Evolutionary conservation across 192 early-diverging fungal species (phyloP).

Genomic region (Phycomyces blakesleeanus): DNA sequence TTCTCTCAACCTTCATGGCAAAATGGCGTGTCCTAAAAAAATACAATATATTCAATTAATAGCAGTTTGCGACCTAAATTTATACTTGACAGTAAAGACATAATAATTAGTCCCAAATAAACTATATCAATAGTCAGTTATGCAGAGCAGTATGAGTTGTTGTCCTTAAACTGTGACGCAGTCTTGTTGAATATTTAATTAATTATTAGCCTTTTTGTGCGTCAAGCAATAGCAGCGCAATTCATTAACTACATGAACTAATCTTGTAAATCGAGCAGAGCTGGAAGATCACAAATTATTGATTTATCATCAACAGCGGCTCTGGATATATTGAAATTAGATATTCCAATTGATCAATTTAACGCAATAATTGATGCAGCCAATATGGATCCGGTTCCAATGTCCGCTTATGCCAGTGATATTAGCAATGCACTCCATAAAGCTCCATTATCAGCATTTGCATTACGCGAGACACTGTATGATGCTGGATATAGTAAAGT

Average conservation of each 20-base stretch:
- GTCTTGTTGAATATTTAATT: no score
- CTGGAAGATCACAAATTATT: neutral
- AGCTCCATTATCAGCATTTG: neutral
- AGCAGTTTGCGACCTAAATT: no score
- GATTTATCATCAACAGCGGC: conserved; percentile 4
- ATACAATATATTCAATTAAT: no score
- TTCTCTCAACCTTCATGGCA: no score
- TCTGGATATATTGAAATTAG: conserved; percentile 6
- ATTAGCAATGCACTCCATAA: conserved; percentile 1
- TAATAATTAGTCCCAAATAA: no score
- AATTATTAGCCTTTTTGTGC: no score
- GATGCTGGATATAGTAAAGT: neutral
- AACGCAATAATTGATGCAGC: neutral
- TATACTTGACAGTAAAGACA: no score
- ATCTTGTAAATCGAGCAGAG: conserved; percentile 7
- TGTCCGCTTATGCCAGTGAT: conserved; percentile 2
- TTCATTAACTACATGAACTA: conserved; percentile 6
- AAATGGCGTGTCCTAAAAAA: no score
- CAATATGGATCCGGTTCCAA: neutral
- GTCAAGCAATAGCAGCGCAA: neutral
- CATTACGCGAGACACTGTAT: conserved; percentile 1
- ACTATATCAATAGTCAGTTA: no score
- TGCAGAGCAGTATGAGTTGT: no score
- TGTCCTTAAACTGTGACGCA: no score
- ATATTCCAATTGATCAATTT: conserved; percentile 5